Conservation (phyloP, 768 basidiomycete genomes). For the Boletus barrowsii region DNA sequence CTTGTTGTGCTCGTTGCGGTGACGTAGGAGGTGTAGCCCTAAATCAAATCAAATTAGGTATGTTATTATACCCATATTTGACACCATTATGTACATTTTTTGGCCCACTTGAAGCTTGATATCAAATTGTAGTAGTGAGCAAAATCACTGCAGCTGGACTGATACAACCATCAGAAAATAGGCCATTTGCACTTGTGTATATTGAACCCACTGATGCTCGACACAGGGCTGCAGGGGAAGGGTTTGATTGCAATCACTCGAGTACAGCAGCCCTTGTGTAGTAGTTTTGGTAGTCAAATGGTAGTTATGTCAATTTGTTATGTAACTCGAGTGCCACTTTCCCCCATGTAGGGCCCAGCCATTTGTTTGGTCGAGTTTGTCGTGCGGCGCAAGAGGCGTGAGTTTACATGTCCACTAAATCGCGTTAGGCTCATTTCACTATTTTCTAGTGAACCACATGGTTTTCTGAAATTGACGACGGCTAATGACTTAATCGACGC, state of each 20-base stretch:
- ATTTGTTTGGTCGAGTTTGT: conserved; percentile 7
- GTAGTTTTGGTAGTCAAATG: too few relatives aligned
- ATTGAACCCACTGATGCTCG: background rate
- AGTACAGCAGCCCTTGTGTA: background rate
- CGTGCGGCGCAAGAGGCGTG: conserved; percentile 1
- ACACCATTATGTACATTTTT: background rate
- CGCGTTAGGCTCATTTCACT: background rate
- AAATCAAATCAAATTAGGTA: background rate
- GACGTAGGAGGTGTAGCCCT: background rate
- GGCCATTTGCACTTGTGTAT: background rate
- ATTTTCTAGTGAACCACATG: too few relatives aligned
- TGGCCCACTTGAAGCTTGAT: background rate
- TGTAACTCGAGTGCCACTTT: too few relatives aligned
- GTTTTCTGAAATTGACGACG: too few relatives aligned
- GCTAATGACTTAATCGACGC: too few relatives aligned
- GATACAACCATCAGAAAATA: background rate
- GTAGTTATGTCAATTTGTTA: too few relatives aligned
- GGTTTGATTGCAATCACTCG: background rate
- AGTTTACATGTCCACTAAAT: conserved; percentile 12
- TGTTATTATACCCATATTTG: background rate
- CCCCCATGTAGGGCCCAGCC: background rate
- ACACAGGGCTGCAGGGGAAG: background rate
- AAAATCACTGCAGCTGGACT: background rate
- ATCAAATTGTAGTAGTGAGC: too few relatives aligned
- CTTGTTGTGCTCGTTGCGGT: background rate